phyloP scores from a whole-genome alignment of 306 rosid genomes.

The Fragaria vesca region DNA sequence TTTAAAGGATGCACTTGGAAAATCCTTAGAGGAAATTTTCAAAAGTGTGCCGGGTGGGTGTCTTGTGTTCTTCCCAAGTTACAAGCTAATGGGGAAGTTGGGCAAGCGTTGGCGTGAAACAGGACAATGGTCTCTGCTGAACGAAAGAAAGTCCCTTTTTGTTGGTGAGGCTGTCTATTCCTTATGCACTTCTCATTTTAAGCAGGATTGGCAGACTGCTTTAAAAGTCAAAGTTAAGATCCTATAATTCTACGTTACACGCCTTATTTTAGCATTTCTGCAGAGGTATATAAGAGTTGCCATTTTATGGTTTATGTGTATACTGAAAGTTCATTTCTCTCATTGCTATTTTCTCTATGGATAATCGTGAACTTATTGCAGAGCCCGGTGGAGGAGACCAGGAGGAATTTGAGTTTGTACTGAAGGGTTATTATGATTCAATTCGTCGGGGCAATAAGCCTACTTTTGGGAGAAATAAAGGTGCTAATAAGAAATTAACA shows the following conservation, averaged over 20 bases:
- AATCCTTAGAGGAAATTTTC: slow-evolving; percentile 86
- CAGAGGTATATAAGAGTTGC: slow-evolving; percentile 6
- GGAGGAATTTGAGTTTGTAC: slow-evolving; percentile 73
- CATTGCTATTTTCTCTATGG: neutral
- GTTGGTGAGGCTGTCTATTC: slow-evolving; percentile 56
- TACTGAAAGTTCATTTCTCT: slow-evolving; percentile 18
- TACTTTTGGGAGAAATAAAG: slow-evolving; percentile 50
- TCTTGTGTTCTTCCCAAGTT: slow-evolving; percentile 94
- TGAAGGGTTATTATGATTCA: slow-evolving; percentile 77
- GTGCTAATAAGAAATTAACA: slow-evolving; percentile 40
- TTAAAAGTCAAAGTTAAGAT: neutral
- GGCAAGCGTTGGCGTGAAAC: slow-evolving; percentile 87
- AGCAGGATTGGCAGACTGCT: neutral
- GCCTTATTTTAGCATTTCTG: slow-evolving; percentile 10
- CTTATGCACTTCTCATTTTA: slow-evolving; percentile 2
- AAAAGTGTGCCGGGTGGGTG: slow-evolving; percentile 81
- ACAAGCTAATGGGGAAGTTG: slow-evolving; percentile 87
- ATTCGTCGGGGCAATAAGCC: slow-evolving; percentile 49
- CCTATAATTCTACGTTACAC: neutral
- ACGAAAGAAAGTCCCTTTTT: slow-evolving; percentile 63
- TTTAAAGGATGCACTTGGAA: slow-evolving; percentile 85
- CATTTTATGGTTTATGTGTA: slow-evolving; percentile 12
- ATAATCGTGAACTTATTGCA: slow-evolving; percentile 36
- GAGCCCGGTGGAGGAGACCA: slow-evolving; percentile 91
- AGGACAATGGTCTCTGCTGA: slow-evolving; percentile 86